Conservation (phyloP, 192 early-diverging fungal genomes). For the Umbelopsis ramanniana region DNA sequence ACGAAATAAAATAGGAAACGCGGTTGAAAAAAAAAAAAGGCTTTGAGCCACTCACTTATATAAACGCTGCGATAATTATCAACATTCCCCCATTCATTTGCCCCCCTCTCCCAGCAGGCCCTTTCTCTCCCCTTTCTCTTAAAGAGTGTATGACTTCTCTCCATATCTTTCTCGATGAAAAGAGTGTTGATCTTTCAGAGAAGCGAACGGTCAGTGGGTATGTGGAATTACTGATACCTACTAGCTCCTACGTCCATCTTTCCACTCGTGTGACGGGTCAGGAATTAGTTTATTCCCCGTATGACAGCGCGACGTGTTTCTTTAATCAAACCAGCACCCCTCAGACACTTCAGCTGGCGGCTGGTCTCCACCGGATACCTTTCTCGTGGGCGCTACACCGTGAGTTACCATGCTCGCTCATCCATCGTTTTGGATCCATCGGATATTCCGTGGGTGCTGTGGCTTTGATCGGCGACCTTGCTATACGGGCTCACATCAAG, state of each 20-base stretch:
- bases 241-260: not conserved
- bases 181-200: not conserved
- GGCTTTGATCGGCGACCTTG: slow-evolving; percentile 9
- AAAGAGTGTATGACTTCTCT: not conserved
- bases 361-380: slow-evolving; percentile 6
- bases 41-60: too few species aligned
- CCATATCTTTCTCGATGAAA: not conserved
- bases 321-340: not conserved
- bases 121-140: not conserved
- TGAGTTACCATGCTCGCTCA: not conserved
- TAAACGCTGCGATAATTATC: not conserved
- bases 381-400: not conserved
- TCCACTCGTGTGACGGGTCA: not conserved
- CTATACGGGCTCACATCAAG: slow-evolving; percentile 7
- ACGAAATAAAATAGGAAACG: too few species aligned
- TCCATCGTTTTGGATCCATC: slow-evolving; percentile 6
- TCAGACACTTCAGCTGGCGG: not conserved
- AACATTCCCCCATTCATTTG: slow-evolving; percentile 2
- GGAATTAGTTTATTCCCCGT: slow-evolving; percentile 9
- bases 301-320: slow-evolving; percentile 3
- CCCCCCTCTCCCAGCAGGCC: not conserved
- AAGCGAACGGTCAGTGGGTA: slow-evolving; percentile 1
- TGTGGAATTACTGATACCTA: not conserved
- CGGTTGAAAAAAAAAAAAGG: too few species aligned
- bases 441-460: not conserved